A percentile compares a stretch with the other conserved stretches of the same genome.
Conservation (phyloP, 306 rosid genomes). For the Dalbergia oliveri region DNA sequence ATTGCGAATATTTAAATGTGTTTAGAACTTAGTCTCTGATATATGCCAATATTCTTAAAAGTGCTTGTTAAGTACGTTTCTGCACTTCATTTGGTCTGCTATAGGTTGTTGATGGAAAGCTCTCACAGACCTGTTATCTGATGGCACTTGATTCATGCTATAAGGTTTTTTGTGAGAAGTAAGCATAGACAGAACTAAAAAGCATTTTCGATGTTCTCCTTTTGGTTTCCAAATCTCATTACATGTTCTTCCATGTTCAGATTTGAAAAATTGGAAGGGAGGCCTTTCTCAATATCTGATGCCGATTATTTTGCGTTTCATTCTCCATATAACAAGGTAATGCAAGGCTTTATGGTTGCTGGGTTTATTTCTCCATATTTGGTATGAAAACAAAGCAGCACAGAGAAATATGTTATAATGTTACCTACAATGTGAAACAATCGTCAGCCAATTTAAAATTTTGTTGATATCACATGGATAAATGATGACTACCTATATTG, state of each 20-base stretch:
- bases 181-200: slow-evolving; percentile 40
- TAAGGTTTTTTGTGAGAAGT: slow-evolving; percentile 70
- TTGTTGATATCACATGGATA: background rate
- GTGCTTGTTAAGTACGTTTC: background rate
- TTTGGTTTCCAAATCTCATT: slow-evolving; percentile 17
- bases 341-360: slow-evolving; percentile 11
- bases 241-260: slow-evolving; percentile 52
- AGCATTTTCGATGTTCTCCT: background rate
- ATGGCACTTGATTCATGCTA: slow-evolving; percentile 91
- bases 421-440: background rate
- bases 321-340: slow-evolving; percentile 92
- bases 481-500: background rate
- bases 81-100: slow-evolving; percentile 2
- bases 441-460: no score
- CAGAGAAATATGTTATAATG: background rate
- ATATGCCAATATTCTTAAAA: background rate
- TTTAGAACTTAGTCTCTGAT: background rate
- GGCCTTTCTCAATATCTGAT: slow-evolving; percentile 72
- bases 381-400: background rate
- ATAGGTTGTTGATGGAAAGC: slow-evolving; percentile 88
- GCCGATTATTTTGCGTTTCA: slow-evolving; percentile 82
- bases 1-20: background rate
- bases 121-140: slow-evolving; percentile 86
- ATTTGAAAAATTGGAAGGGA: slow-evolving; percentile 76
- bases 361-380: slow-evolving; percentile 12